Evolutionary conservation across 169 alveolate species (phyloP).

Genomic region (Plasmodium malariae): DNA sequence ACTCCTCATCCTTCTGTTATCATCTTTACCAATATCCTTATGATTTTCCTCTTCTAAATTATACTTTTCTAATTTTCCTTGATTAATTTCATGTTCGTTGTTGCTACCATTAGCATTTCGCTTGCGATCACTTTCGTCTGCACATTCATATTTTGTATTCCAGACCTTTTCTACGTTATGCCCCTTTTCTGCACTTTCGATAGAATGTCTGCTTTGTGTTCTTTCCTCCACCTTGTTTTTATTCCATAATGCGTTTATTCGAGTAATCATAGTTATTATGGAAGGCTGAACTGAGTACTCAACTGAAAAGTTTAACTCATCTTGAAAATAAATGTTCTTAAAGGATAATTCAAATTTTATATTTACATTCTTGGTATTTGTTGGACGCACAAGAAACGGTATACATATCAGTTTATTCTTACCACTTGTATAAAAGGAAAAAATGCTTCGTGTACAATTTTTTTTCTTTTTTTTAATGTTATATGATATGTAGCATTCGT

Average conservation of each 20-base stretch:
- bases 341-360: constrained; percentile 42
- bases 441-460: constrained; percentile 2
- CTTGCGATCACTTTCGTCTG: background rate
- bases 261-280: constrained; percentile 38
- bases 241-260: background rate
- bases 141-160: too few species aligned
- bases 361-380: constrained; percentile 13
- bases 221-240: background rate
- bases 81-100: too few species aligned
- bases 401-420: constrained; percentile 44
- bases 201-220: background rate
- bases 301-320: constrained; percentile 3
- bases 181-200: background rate
- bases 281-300: constrained; percentile 36
- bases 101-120: background rate
- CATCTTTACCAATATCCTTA: constrained; percentile 2
- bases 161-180: too few species aligned
- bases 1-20: background rate
- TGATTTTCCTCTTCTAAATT: background rate
- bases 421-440: constrained; percentile 21
- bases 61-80: background rate
- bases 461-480: constrained; percentile 12
- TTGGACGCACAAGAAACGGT: constrained; percentile 53
- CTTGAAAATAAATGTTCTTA: constrained; percentile 17
- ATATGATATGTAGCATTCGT: constrained; percentile 43